phyloP scores from a whole-genome alignment of 495 filamentous ascomycete species.

The Tuber calosporum region DNA sequence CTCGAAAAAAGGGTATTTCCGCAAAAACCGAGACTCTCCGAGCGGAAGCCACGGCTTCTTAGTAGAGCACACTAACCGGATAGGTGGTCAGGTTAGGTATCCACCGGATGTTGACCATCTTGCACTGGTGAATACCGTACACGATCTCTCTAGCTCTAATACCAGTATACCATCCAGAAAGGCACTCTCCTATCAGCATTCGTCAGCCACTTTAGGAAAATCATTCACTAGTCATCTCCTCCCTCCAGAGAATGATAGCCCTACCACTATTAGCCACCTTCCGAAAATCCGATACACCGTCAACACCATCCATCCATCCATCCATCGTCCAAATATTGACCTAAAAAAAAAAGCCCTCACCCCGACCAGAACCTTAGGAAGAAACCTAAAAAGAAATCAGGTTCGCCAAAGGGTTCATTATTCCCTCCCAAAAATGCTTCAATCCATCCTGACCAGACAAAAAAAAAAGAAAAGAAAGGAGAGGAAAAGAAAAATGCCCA shows the following conservation, averaged over 20 bases:
- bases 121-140: not conserved
- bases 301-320: not conserved
- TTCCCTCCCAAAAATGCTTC: not conserved
- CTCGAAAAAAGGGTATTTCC: not conserved
- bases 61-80: not conserved
- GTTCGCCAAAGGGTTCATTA: not conserved
- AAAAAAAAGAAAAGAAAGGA: too few relatives aligned
- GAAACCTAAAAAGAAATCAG: not conserved
- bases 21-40: not conserved
- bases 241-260: not conserved
- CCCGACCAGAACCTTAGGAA: not conserved
- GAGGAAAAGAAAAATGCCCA: not conserved
- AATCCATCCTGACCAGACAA: not conserved
- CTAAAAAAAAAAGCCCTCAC: not conserved
- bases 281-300: not conserved
- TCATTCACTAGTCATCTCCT: not conserved
- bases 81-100: not conserved
- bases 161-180: not conserved
- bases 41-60: not conserved
- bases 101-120: not conserved
- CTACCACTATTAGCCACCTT: not conserved
- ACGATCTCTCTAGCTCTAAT: not conserved
- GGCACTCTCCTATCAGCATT: not conserved
- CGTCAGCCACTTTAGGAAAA: not conserved
- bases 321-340: not conserved